Evolutionary conservation across 257 asterid genomes (phyloP).

Genomic region (Eucommia ulmoides): DNA sequence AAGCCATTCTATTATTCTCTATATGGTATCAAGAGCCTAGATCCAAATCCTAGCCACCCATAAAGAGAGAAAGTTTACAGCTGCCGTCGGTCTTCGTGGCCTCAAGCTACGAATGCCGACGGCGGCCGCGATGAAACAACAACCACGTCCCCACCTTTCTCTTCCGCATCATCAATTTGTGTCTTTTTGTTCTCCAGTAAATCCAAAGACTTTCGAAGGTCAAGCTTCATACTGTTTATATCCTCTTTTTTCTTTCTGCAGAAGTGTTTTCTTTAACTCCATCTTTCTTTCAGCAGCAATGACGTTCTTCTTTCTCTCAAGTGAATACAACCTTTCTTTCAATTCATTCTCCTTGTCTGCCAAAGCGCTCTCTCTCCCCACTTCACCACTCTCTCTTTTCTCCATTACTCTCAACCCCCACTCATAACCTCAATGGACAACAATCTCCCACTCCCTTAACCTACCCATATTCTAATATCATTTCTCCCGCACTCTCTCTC

Average conservation of each 20-base stretch:
- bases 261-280: constrained; percentile 26
- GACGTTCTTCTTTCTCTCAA: constrained; percentile 46
- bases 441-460: constrained; percentile 56
- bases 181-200: constrained; percentile 51
- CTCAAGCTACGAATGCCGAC: too few relatives aligned
- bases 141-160: constrained; percentile 41
- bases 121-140: too few relatives aligned
- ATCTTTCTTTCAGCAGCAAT: constrained; percentile 40
- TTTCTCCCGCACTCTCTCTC: too few relatives aligned
- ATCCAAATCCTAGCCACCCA: too few relatives aligned
- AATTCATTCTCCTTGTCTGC: constrained; percentile 47
- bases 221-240: constrained; percentile 34
- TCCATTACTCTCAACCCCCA: constrained; percentile 89
- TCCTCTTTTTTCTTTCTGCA: constrained; percentile 53
- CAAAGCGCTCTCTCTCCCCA: constrained; percentile 29
- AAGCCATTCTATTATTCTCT: too few relatives aligned
- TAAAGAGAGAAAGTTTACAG: too few relatives aligned
- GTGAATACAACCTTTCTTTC: constrained; percentile 34
- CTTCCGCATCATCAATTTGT: constrained; percentile 44
- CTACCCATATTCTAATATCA: too few relatives aligned
- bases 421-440: constrained; percentile 53
- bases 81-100: too few relatives aligned
- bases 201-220: constrained; percentile 45
- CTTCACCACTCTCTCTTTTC: constrained; percentile 70
- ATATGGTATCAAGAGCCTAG: too few relatives aligned